Percentiles rank a stretch among this genome's conserved stretches.
phyloP scores from a whole-genome alignment of 441 rosid species.

The Populus hybrid region DNA sequence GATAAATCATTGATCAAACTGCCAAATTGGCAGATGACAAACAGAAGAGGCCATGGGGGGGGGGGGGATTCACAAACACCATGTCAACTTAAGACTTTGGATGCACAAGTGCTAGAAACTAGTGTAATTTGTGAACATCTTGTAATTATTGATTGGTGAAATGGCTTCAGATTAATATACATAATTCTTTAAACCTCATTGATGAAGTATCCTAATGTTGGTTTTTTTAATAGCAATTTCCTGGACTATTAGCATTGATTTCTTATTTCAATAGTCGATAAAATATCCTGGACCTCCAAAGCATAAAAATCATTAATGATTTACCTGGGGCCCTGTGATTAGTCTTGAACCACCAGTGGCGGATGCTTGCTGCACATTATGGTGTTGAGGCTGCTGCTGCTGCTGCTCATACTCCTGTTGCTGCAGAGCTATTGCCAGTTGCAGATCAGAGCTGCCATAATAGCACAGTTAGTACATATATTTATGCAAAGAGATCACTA shows the following conservation, averaged over 20 bases:
- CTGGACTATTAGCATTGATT: not conserved
- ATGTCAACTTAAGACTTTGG: not conserved
- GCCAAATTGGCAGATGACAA: not conserved
- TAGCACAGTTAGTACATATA: conserved; percentile 4
- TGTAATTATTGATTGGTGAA: not conserved
- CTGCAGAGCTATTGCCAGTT: conserved; percentile 92
- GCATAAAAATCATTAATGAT: not conserved
- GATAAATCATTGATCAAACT: too few relatives aligned
- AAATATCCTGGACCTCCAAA: not conserved
- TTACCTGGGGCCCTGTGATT: conserved; percentile 88
- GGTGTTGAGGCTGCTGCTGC: conserved; percentile 43
- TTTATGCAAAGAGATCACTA: conserved; percentile 1
- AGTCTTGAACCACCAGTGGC: conserved; percentile 51
- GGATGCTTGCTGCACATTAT: conserved; percentile 52
- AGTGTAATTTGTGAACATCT: not conserved
- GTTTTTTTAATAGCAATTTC: not conserved
- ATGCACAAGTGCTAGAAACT: not conserved
- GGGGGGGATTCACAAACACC: not conserved
- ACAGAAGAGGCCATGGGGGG: not conserved
- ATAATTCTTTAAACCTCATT: not conserved
- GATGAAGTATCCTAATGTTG: not conserved
- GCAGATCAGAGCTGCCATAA: conserved; percentile 80
- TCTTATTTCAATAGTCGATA: not conserved
- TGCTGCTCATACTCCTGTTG: conserved; percentile 87
- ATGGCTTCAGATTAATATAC: not conserved